Percentiles rank a stretch among this genome's conserved stretches.
phyloP scores from a whole-genome alignment of 257 asterid genomes.

The Gentiana straminea region DNA sequence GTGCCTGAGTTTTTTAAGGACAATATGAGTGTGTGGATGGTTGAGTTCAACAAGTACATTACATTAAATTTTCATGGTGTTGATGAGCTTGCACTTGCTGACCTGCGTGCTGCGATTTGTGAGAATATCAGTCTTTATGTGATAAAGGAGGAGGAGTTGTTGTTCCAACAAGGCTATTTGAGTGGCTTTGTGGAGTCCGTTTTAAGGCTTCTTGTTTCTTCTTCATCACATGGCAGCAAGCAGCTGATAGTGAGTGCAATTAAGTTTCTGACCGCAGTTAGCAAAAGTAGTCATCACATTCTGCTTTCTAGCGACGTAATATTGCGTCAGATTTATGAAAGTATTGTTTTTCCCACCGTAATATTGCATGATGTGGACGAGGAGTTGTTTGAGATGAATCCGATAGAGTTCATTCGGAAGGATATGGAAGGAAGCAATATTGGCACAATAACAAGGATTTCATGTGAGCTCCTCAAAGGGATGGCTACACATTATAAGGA shows the following conservation, averaged over 20 bases:
- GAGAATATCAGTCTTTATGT: slow-evolving; percentile 72
- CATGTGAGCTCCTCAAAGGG: slow-evolving; percentile 96
- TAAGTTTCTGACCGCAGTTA: slow-evolving; percentile 69
- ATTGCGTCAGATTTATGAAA: slow-evolving; percentile 69
- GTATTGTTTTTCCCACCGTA: slow-evolving; percentile 87
- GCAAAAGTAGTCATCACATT: slow-evolving; percentile 68
- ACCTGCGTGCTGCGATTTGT: slow-evolving; percentile 82
- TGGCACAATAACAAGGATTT: slow-evolving; percentile 92
- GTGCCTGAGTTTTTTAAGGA: slow-evolving; percentile 88
- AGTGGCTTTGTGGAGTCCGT: slow-evolving; percentile 78
- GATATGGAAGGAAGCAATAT: slow-evolving; percentile 98
- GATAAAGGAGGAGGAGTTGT: slow-evolving; percentile 79
- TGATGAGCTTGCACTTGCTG: slow-evolving; percentile 58
- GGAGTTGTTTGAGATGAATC: slow-evolving; percentile 89
- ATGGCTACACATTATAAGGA: slow-evolving; percentile 69
- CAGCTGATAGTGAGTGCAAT: slow-evolving; percentile 77
- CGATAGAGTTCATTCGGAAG: slow-evolving; percentile 81
- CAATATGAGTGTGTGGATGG: slow-evolving; percentile 89
- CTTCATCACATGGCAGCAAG: slow-evolving; percentile 60
- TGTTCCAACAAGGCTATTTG: slow-evolving; percentile 39
- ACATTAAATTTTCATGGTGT: slow-evolving; percentile 29
- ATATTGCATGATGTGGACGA: slow-evolving; percentile 95
- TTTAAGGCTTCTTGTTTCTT: slow-evolving; percentile 71
- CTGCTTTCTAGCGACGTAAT: slow-evolving; percentile 67
- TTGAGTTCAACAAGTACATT: slow-evolving; percentile 68